Evolutionary conservation across 2,329 filamentous ascomycete species (phyloP).

Genomic region (Xylariaceae sp.): DNA sequence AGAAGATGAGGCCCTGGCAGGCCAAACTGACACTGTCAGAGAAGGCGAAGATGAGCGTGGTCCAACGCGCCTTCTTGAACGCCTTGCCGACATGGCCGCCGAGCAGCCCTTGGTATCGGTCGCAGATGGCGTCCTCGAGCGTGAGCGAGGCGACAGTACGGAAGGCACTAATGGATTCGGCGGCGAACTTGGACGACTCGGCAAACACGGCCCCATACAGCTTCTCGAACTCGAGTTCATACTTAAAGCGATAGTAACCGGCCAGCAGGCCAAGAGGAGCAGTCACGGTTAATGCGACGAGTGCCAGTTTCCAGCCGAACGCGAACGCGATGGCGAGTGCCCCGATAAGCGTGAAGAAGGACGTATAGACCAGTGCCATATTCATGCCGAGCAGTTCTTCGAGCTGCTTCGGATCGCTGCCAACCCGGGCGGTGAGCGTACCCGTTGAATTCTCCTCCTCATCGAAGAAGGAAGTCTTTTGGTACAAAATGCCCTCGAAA

Average conservation of each 20-base stretch:
- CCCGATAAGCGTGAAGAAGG: slow-evolving; percentile 62
- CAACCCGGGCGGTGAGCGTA: slow-evolving; percentile 52
- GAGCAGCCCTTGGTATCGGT: slow-evolving; percentile 58
- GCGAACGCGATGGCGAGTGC: slow-evolving; percentile 63
- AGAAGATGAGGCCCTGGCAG: slow-evolving; percentile 61
- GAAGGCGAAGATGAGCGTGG: slow-evolving; percentile 63
- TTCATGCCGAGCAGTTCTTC: slow-evolving; percentile 61
- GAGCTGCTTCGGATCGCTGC: slow-evolving; percentile 54
- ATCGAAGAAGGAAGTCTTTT: slow-evolving; percentile 59
- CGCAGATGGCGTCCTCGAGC: slow-evolving; percentile 56
- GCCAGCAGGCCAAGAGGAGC: slow-evolving; percentile 45
- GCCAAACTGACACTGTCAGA: slow-evolving; percentile 63
- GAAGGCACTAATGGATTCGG: slow-evolving; percentile 70
- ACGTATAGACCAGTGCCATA: slow-evolving; percentile 58
- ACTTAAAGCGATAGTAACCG: slow-evolving; percentile 48
- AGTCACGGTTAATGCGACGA: slow-evolving; percentile 61
- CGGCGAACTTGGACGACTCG: slow-evolving; percentile 69
- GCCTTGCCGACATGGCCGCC: slow-evolving; percentile 54
- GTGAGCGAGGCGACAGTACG: slow-evolving; percentile 68
- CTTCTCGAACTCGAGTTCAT: slow-evolving; percentile 63
- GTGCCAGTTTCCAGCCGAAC: slow-evolving; percentile 72
- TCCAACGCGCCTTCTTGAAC: slow-evolving; percentile 56
- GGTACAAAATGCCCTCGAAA: slow-evolving; percentile 54
- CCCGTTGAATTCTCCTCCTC: slow-evolving; percentile 55
- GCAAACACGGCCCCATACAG: slow-evolving; percentile 66